Percentiles rank a stretch among this genome's conserved stretches.
phyloP scores from a whole-genome alignment of 73 alveolate genomes.

The Effrenium voratum region DNA sequence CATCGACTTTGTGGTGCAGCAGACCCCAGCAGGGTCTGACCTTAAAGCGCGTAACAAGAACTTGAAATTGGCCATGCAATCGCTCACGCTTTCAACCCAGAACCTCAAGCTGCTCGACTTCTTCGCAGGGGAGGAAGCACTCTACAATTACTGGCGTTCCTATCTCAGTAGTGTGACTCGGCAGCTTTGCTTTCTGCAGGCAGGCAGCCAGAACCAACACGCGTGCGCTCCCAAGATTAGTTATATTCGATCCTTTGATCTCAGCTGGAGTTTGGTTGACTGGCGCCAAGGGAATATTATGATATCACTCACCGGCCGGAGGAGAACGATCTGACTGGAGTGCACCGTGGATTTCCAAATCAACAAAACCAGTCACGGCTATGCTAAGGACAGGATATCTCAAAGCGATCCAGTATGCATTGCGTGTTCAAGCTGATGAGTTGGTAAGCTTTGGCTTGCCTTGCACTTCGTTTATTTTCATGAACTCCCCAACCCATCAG shows the following conservation, averaged over 20 bases:
- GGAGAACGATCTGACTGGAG: neutral
- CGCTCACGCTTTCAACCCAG: neutral
- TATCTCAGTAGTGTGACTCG: neutral
- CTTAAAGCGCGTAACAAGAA: too few relatives aligned
- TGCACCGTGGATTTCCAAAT: too few relatives aligned
- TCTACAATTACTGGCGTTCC: neutral
- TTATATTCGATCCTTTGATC: too few relatives aligned
- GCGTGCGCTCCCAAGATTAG: neutral
- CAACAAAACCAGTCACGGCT: neutral
- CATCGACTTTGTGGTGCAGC: slow-evolving; percentile 12
- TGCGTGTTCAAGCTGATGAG: slow-evolving; percentile 9
- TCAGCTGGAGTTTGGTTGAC: neutral
- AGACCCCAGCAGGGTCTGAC: neutral
- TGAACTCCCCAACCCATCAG: neutral
- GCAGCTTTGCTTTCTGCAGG: too few relatives aligned
- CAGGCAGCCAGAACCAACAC: too few relatives aligned
- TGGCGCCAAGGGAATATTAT: neutral
- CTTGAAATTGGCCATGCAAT: too few relatives aligned
- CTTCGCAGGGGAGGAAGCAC: neutral
- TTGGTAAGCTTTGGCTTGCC: neutral
- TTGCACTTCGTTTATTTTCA: neutral
- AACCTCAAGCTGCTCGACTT: neutral
- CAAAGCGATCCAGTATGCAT: neutral
- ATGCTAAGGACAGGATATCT: neutral
- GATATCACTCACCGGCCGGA: neutral